Base-by-base conservation (phyloP, 1,139 yeast genomes). In the Suhomyces maxii region DNA sequence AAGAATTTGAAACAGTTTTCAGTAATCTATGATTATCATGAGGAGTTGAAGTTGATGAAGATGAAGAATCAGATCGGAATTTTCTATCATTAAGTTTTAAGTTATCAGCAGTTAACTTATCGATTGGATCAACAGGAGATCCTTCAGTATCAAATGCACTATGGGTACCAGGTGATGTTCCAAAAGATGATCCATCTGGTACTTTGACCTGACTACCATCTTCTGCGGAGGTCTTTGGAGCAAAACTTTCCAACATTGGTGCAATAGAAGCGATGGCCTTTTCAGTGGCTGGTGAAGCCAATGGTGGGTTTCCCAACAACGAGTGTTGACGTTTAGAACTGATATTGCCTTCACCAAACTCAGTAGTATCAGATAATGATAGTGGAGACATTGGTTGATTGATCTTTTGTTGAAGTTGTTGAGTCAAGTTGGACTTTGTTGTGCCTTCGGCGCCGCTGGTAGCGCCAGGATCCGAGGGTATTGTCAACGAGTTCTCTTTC, bases 221-320 rank as follows among this genome's bases (percentile, higher is more conserved):
- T 53, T 83, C 79, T 4, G 84, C 78, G 1, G 85, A 80, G 0
- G 90, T 79, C 60, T 84, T 86, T 4, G 95, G 95, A 8, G 82
- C 76, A 63, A 84, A 86, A 0, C 80, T 73, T 60, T 85, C 87
- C 40, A 86, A 65, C 65, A 86, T 85, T 2, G 95, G 93, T 0
- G 93, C 93, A 34, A 86, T 80, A 0, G 89, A 79, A 3, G 88
- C 91, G 69, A 86, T 83, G 6, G 93, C 91, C 53, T 73, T 80
- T 48, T 72, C 72, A 3, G 79, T 72, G 26, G 68, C 71, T 2
- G 69, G 73, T 1, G 65, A 56, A 3, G 64, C 56, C 7, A 53
- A 45, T 3, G 57, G 54, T 30, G 49, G 53, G 26, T 18, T 41
- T 33, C 36, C 18, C 18, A 44, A 26, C 14, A 28, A 35, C 10